Percentiles rank a stretch among this genome's conserved stretches.
Conservation (phyloP, 257 asterid genomes). For the Sherardia arvensis region DNA sequence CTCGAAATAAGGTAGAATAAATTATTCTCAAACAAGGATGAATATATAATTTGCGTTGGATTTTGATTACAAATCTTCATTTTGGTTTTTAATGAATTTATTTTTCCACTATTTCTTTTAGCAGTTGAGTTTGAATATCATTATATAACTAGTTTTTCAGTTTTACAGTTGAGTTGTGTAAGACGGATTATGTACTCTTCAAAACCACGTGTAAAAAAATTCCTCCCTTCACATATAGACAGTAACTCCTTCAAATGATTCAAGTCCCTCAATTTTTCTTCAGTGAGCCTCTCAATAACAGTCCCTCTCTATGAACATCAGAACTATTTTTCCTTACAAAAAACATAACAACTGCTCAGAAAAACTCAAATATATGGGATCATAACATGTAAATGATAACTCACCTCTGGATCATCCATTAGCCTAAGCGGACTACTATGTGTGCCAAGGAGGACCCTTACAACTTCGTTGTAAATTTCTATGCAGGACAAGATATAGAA, state of each 20-base stretch:
- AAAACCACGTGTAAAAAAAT: slow-evolving; percentile 5
- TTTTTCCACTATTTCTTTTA: too few relatives aligned
- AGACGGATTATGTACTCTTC: too few relatives aligned
- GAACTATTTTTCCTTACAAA: too few relatives aligned
- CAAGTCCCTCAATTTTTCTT: slow-evolving; percentile 89
- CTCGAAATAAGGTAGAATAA: too few relatives aligned
- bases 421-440: slow-evolving; percentile 74
- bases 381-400: slow-evolving; percentile 26
- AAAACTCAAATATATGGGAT: slow-evolving; percentile 6
- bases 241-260: slow-evolving; percentile 83
- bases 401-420: slow-evolving; percentile 98
- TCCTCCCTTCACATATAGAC: slow-evolving; percentile 78
- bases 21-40: too few relatives aligned
- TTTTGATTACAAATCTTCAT: too few relatives aligned
- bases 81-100: too few relatives aligned
- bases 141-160: too few relatives aligned
- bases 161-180: too few relatives aligned
- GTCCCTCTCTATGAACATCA: slow-evolving; percentile 66
- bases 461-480: slow-evolving; percentile 96
- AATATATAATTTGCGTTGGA: too few relatives aligned
- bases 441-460: slow-evolving; percentile 82
- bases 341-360: too few relatives aligned
- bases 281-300: slow-evolving; percentile 83
- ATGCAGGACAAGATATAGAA: slow-evolving; percentile 47
- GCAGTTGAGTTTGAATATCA: too few relatives aligned